Base-by-base conservation (phyloP, 306 rosid species). In the Quercus agrifolia region DNA sequence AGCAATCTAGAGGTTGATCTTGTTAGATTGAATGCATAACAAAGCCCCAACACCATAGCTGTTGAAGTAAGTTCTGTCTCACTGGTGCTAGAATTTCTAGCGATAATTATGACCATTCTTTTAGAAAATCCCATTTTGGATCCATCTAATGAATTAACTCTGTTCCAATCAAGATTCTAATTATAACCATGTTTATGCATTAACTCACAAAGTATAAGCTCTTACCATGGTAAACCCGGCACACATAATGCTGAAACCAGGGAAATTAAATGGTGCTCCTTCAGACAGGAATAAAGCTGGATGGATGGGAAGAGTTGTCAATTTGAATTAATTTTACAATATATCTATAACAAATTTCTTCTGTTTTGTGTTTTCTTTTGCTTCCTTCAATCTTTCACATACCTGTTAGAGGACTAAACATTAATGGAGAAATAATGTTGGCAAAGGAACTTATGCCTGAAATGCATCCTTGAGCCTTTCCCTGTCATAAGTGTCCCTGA, bases 341-440 rank as follows among this genome's bases (percentile, higher is more conserved):
- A 2, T 31, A 15, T 11, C 25, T 14, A 51, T 4, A 7, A 19
- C 1, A 18, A 44, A 1, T 6, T 25, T 33, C 27, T 28, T n/a
- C 46, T 8, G 2, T 38, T 38, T 38, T 38, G 8, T 38, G 11
- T 7, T 46, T 46, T 13, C 35, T 20, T 57, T 27, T 18, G 4
- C 12, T 2, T 49, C 9, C 19, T 2, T 21, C 20, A 21, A 20
- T 61, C 4, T 23, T 23, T 54, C 51, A 55, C 19, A 51, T 81
- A 91, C 99, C 97, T 84, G 97, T 91, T 73, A 94, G 86, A 81
- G 99, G 95, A 80, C 93, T 94, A 79, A 90, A 91, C 49, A 90
- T 78, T 46, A 92, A 75, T 0, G 99, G 99, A 81, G 99, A 74
- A 69, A 90, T 56, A 71, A 92, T 92, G 85, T 83, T 88, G 70